Conservation (phyloP, 805 yeast species). For the Candida easanensis region DNA sequence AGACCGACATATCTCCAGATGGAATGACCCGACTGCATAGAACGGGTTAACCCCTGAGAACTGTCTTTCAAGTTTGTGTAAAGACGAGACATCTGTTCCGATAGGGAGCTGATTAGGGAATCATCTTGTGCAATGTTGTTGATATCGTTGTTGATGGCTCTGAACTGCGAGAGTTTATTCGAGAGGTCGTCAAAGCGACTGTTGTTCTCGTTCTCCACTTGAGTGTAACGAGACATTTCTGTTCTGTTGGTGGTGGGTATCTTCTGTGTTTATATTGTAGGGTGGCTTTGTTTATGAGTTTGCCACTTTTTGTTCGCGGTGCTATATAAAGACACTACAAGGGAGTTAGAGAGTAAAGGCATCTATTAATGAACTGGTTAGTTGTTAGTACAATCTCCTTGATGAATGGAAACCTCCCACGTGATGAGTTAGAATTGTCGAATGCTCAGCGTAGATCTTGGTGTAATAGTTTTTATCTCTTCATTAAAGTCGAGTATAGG, state of each 20-base stretch:
- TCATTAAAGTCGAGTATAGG: conserved; percentile 32
- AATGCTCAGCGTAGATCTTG: conserved; percentile 41
- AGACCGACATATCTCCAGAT: conserved; percentile 57
- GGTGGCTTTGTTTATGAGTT: conserved; percentile 43
- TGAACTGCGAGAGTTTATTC: conserved; percentile 58
- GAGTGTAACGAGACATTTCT: conserved; percentile 26
- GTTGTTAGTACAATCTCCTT: too few species aligned
- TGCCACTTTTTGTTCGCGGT: too few species aligned
- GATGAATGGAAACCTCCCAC: too few species aligned
- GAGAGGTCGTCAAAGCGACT: conserved; percentile 60
- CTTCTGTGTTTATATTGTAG: conserved; percentile 19
- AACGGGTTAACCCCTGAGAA: conserved; percentile 49
- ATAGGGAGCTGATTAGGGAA: conserved; percentile 38
- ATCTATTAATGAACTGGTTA: too few species aligned
- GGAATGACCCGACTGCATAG: conserved; percentile 57
- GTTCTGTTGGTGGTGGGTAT: neutral
- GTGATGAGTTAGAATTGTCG: too few species aligned
- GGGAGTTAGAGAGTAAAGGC: too few species aligned
- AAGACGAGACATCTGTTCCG: conserved; percentile 50
- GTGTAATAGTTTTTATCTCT: conserved; percentile 35
- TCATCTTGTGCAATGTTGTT: conserved; percentile 60
- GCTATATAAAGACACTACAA: too few species aligned
- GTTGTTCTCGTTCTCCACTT: conserved; percentile 47
- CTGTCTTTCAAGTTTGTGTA: conserved; percentile 48
- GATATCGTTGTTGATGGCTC: conserved; percentile 66